Conservation (phyloP, 495 filamentous ascomycete species). For the Aspergillus avenaceus region DNA sequence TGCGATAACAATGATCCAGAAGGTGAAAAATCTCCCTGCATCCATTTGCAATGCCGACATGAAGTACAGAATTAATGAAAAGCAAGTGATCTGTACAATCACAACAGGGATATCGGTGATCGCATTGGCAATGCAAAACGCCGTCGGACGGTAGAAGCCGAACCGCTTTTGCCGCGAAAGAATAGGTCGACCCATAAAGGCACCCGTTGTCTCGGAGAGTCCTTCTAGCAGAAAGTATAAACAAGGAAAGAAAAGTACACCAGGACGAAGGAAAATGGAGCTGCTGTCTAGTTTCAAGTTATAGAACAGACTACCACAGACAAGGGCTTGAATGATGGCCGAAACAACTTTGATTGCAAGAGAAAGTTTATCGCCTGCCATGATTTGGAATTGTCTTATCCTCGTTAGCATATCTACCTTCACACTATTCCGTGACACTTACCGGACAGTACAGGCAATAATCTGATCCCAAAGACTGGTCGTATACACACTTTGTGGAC, state of each 20-base stretch:
- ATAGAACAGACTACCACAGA: conserved; percentile 41
- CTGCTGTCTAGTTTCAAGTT: conserved; percentile 32
- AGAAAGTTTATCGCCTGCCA: conserved; percentile 35
- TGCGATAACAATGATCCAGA: conserved; percentile 63
- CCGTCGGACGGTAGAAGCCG: conserved; percentile 74
- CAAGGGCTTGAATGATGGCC: conserved; percentile 34
- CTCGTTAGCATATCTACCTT: not conserved
- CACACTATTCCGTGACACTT: not conserved
- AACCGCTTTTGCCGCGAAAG: conserved; percentile 46
- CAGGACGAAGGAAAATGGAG: conserved; percentile 38
- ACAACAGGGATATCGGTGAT: conserved; percentile 70
- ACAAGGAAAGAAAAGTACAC: conserved; percentile 35
- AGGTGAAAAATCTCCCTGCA: conserved; percentile 75
- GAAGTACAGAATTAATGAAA: conserved; percentile 75
- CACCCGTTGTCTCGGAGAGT: conserved; percentile 34
- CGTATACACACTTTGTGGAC: conserved; percentile 45
- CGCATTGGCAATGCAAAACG: conserved; percentile 76
- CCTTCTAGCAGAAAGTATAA: conserved; percentile 38
- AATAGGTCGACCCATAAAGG: conserved; percentile 41
- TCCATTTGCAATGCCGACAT: conserved; percentile 64
- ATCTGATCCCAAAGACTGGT: conserved; percentile 55
- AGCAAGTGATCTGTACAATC: conserved; percentile 62
- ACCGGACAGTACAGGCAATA: conserved; percentile 46
- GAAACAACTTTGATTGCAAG: conserved; percentile 28
- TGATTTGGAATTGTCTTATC: conserved; percentile 33